phyloP scores from a whole-genome alignment of 2,329 filamentous ascomycete species.

The Fusarium albosuccineum region DNA sequence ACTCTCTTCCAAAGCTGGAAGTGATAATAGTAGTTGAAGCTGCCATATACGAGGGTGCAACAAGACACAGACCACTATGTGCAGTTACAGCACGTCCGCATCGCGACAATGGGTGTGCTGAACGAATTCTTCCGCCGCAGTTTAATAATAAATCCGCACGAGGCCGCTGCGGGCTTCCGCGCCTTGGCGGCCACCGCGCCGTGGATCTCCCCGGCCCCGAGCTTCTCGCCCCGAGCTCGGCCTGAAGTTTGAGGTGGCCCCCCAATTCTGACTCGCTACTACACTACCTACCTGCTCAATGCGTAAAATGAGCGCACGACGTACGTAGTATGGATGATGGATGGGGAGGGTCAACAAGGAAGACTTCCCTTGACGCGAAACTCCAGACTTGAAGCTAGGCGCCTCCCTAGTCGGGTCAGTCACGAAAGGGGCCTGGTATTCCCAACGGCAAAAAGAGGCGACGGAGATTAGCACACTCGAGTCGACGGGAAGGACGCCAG shows the following conservation, averaged over 20 bases:
- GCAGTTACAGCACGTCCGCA: conserved; percentile 22
- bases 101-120: conserved; percentile 26
- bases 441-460: conserved; percentile 20
- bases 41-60: conserved; percentile 28
- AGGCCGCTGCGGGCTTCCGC: conserved; percentile 33
- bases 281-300: conserved; percentile 35
- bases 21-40: conserved; percentile 2
- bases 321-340: conserved; percentile 7
- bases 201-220: conserved; percentile 39
- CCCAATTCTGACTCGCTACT: conserved; percentile 38
- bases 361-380: conserved; percentile 29
- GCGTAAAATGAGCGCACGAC: conserved; percentile 28
- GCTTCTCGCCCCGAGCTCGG: conserved; percentile 43
- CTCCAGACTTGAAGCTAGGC: conserved; percentile 38
- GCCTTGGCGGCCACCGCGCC: conserved; percentile 23
- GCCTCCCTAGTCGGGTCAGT: conserved; percentile 27
- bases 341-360: conserved; percentile 31
- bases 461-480: conserved; percentile 18
- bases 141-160: conserved; percentile 12
- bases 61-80: conserved; percentile 11
- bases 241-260: conserved; percentile 43
- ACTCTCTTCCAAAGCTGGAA: conserved; percentile 1
- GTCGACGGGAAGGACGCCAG: conserved; percentile 14
- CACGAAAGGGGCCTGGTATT: conserved; percentile 18
- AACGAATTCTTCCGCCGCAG: conserved; percentile 17